Evolutionary conservation across 1,284 basidiomycete species (phyloP), one percentile per base, ranked within the genome.

Genomic region (Ceratobasidium sp.): DNA sequence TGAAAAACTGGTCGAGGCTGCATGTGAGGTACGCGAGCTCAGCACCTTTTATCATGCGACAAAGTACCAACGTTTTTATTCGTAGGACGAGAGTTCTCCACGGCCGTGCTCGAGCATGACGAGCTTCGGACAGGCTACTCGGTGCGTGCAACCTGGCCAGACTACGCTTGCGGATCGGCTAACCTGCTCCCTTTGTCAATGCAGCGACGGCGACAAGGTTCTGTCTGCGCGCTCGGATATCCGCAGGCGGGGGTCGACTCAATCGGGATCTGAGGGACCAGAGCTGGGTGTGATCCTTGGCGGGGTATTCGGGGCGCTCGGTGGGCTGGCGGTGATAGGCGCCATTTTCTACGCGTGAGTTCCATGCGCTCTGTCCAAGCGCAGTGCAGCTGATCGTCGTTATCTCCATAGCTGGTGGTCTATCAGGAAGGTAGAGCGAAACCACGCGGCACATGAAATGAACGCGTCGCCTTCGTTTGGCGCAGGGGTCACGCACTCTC

Each of bases 341-440:
- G 66, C 54, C 42, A 59, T 70, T 25, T 70, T 70, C 42, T 70
- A 70, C 40, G 66, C 66, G 66, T 70, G 38, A 59, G 66, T 70
- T 21, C 16, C n/a, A n/a, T 46, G 18, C 23, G 28, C n/a, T 56
- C 23, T 14, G 18, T 6, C 18, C 16, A 3, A 28, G 33, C 3
- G 16, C 18, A 21, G 38, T 16, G 36, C 11, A 1, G 25, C 14
- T 28, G 16, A 28, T 21, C 28, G 21, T 16, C 28, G 18, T n/a
- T 23, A 12, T 18, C 28, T 11, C 2, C 46, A 23, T n/a, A 69
- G 66, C 9, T 59, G 66, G 66, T 70, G 66, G 66, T 46, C 66
- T 8, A 59, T 70, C 44, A n/a, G 44, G n/a, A 21, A 53, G 11
- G 54, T 70, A 2, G 28, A 59, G 28, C 53, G 30, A 16, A 44